phyloP scores from a whole-genome alignment of 1,284 basidiomycete species.

The Lentinus polychrous region DNA sequence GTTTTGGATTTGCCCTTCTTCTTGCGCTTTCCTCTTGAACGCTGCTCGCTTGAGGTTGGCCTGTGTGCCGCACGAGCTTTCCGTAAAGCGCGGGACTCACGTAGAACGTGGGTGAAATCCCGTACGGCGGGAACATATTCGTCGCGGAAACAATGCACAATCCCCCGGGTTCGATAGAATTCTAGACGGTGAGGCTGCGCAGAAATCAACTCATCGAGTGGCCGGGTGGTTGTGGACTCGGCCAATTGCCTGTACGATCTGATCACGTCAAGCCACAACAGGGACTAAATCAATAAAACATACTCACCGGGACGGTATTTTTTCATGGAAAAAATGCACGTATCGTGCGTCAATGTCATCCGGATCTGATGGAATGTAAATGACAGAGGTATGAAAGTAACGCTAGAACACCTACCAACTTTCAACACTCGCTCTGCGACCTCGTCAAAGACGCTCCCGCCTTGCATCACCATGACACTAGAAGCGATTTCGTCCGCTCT shows the following conservation, averaged over 20 bases:
- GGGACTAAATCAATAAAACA: neutral
- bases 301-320: conserved; percentile 76
- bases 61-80: conserved; percentile 53
- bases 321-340: conserved; percentile 86
- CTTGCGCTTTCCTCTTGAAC: conserved; percentile 42
- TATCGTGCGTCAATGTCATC: conserved; percentile 72
- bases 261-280: neutral
- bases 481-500: conserved; percentile 79
- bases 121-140: conserved; percentile 65
- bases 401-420: conserved; percentile 42
- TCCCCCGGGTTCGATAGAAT: conserved; percentile 75
- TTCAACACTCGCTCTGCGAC: conserved; percentile 75
- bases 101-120: conserved; percentile 73
- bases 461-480: conserved; percentile 87
- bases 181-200: conserved; percentile 66
- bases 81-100: conserved; percentile 62
- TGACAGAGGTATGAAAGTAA: neutral
- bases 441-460: conserved; percentile 81
- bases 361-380: conserved; percentile 44
- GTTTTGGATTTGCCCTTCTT: conserved; percentile 32
- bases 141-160: conserved; percentile 79
- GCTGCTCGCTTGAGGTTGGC: conserved; percentile 25
- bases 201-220: conserved; percentile 70
- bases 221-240: conserved; percentile 66
- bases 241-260: conserved; percentile 57